Base-by-base conservation (phyloP, 2,329 filamentous ascomycete species). In the Beauveria rudraprayagi region DNA sequence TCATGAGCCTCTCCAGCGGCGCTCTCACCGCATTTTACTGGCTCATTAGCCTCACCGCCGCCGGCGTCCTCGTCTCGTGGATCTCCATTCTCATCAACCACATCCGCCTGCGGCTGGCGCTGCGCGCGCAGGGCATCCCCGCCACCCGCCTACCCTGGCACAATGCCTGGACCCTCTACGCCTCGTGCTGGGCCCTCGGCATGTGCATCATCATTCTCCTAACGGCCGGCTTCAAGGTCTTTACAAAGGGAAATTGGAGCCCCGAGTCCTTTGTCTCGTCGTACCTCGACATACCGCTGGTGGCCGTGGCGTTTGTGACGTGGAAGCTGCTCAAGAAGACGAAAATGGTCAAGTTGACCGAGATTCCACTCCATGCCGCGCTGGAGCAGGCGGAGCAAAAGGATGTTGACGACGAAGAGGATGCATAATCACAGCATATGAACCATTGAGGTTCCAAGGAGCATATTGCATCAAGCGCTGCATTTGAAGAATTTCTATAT, bases 311-410 rank as follows among this genome's bases (percentile, higher is more conserved):
- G 9, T 90, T 82, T 66, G 64, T 80, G 14, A 78, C 83, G 51
- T 90, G 86, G 83, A 90, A 91, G 71, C 70, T 86, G 41, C 74
- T 81, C 68, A 88, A 87, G 69, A 80, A 83, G 65, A 87, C 87
- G 0, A 81, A 80, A 60, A 68, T 83, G 10, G 73, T 83, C 8
- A 70, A 78, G 0, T 70, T 86, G 5, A 71, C 76, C 11, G 75
- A 78, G 5, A 79, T 87, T 43, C 80, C 83, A 0, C 70, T 87
- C 0, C 68, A 72, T 1, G 77, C 79, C 9, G 83, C 82, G 0
- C 75, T 87, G 3, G 74, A 78, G 19, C 79, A 82, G 65, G 74
- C 73, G 11, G 76, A 78, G 19, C 63, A 67, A 46, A 63, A 64
- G 41, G 47, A 62, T 19, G 24, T 56, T 3, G 4, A 56, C 5